Conservation (phyloP, 148 eudicot species). For the Fagopyrum esculentum region DNA sequence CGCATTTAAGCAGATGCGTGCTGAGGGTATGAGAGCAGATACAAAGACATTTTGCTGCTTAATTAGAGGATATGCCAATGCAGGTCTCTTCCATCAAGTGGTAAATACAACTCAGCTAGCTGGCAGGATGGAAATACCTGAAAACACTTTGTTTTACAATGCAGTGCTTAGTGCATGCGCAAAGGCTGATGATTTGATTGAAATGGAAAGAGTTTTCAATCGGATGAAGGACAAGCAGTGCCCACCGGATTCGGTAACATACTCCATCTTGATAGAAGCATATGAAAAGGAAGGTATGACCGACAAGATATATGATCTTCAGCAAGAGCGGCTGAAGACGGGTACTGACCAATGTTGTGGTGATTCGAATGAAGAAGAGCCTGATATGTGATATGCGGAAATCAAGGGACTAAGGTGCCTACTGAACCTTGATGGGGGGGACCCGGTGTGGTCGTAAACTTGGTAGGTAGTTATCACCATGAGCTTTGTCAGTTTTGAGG, state of each 20-base stretch:
- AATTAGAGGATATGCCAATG: slow-evolving; percentile 77
- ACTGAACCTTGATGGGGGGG: background rate
- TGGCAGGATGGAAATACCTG: slow-evolving; percentile 78
- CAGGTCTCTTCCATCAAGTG: slow-evolving; percentile 74
- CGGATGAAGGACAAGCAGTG: slow-evolving; percentile 80
- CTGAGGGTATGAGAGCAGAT: slow-evolving; percentile 82
- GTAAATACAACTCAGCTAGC: slow-evolving; percentile 63
- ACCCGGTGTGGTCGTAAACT: background rate
- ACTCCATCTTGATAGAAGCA: slow-evolving; percentile 52
- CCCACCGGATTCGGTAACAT: slow-evolving; percentile 52
- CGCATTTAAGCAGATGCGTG: slow-evolving; percentile 82
- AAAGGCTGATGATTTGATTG: slow-evolving; percentile 77
- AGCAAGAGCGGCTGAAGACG: slow-evolving; percentile 45
- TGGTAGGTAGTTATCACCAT: background rate
- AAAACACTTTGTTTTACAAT: slow-evolving; percentile 75
- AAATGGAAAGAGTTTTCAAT: slow-evolving; percentile 80
- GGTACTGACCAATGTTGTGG: slow-evolving; percentile 11
- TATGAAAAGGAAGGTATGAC: slow-evolving; percentile 72
- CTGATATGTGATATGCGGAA: slow-evolving; percentile 4
- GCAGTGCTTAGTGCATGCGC: slow-evolving; percentile 78
- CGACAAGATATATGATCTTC: slow-evolving; percentile 74
- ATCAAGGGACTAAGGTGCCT: background rate
- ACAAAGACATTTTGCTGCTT: slow-evolving; percentile 90
- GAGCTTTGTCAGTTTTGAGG: background rate
- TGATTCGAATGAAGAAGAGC: slow-evolving; percentile 8